Evolutionary conservation across 169 alveolate genomes (phyloP), one percentile per base, ranked within the genome.

Genomic region (Plasmodium gonderi): DNA sequence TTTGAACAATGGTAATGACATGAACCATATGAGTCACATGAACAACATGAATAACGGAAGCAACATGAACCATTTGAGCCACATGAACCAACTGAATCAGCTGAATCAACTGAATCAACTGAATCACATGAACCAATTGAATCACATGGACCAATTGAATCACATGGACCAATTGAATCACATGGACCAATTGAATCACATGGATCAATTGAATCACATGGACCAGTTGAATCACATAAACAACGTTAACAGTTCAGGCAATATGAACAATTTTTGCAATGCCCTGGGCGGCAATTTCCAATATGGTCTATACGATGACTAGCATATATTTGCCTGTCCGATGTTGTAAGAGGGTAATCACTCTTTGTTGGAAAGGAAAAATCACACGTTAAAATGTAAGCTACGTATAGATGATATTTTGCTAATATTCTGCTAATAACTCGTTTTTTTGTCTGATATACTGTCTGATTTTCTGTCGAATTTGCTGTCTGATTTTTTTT

Each of bases 191-290:
- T 1, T 31, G 11, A 36, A 74, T 12, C 51, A 77, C 51, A 44
- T 76, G 17, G 33, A 76, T 29, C 45, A n/a, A 0, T 1, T 45
- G 3, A 45, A 47, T 31, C 51, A 65, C 33, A 44, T 77, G 45
- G 38, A 77, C 74, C 20, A 49, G 8, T 14, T 77, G 38, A 17
- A 42, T 9, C 8, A 65, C 49, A 65, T 80, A 17, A 80, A 80
- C 26, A 38, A 80, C 47, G 12, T 65, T 4, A 67, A 67, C 78
- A 67, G 45, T 67, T 67, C 40, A 29, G 45, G 45, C 78, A 67
- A 67, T 33, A 14, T 67, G 78, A 80, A 20, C 68, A 64, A 80
- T 36, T 80, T 80, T 49, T 20, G 69, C 11, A 68, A 29, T 6
- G 14, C 49, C 49, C 3, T 80, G 33, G 20, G 26, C 7, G 67